Evolutionary conservation across 345 rosid genomes (phyloP).

Genomic region (Brassica carinata): DNA sequence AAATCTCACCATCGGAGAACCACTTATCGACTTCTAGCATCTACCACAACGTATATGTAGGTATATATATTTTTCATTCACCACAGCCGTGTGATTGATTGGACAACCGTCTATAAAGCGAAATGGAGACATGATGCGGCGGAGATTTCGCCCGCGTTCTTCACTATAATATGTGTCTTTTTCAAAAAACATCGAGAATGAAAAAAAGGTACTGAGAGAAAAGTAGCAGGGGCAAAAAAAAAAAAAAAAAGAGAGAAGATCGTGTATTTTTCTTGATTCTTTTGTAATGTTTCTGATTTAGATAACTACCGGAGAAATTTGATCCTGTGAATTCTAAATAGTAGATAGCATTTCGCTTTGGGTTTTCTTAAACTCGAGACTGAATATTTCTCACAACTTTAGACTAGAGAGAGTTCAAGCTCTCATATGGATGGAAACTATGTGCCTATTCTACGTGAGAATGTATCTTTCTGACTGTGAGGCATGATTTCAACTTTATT

Average conservation of each 20-base stretch:
- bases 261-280: background rate
- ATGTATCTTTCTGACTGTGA: background rate
- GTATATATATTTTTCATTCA: background rate
- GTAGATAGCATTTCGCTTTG: conserved; percentile 31
- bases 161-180: conserved; percentile 24
- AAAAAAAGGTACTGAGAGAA: conserved; percentile 19
- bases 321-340: conserved; percentile 27
- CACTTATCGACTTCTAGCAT: conserved; percentile 75
- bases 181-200: background rate
- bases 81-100: conserved; percentile 19
- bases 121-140: conserved; percentile 42
- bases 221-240: background rate
- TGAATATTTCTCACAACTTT: background rate
- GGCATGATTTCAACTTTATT: background rate
- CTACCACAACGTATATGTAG: background rate
- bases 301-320: conserved; percentile 28
- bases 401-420: background rate
- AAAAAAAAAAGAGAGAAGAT: background rate
- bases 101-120: conserved; percentile 21
- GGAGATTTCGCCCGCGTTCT: conserved; percentile 44
- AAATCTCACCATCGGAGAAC: conserved; percentile 84
- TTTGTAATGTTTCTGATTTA: conserved; percentile 9
- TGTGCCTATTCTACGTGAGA: background rate
- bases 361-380: background rate
- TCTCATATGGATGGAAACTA: background rate